Conservation (phyloP, 1,139 yeast genomes). For the Taphrina pruni region DNA sequence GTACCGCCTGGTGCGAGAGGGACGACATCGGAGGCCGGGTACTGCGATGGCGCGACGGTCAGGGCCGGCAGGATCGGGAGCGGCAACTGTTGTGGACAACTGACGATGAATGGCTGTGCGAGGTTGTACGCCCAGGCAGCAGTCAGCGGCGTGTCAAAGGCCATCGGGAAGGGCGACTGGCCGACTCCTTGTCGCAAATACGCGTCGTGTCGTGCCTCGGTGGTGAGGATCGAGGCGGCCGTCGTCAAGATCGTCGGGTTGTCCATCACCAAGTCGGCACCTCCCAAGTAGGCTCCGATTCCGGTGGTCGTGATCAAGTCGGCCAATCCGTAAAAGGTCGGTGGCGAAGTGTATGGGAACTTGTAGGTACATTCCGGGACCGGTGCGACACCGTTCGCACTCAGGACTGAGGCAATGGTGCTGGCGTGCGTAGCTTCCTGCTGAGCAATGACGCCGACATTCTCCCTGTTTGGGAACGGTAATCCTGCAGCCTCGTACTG, state of each 20-base stretch:
- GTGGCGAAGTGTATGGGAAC: slow-evolving; percentile 41
- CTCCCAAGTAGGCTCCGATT: slow-evolving; percentile 45
- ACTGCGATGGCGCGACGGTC: slow-evolving; percentile 28
- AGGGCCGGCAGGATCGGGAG: slow-evolving; percentile 43
- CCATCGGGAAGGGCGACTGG: slow-evolving; percentile 38
- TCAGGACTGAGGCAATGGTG: slow-evolving; percentile 5
- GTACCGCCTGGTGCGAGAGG: slow-evolving; percentile 19
- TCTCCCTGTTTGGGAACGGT: slow-evolving; percentile 42
- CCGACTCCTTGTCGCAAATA: slow-evolving; percentile 38
- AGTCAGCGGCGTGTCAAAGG: slow-evolving; percentile 35
- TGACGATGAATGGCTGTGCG: slow-evolving; percentile 41
- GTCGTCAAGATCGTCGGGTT: slow-evolving; percentile 29
- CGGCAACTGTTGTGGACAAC: slow-evolving; percentile 43
- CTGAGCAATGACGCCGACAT: slow-evolving; percentile 42
- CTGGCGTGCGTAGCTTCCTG: slow-evolving; percentile 33
- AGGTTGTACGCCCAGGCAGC: slow-evolving; percentile 32
- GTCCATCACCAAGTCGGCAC: slow-evolving; percentile 23
- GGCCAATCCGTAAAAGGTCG: slow-evolving; percentile 44
- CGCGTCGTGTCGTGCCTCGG: slow-evolving; percentile 45
- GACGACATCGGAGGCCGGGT: slow-evolving; percentile 36
- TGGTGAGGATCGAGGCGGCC: slow-evolving; percentile 43
- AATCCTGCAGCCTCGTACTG: slow-evolving; percentile 43
- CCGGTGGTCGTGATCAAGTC: slow-evolving; percentile 30
- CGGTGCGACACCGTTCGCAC: slow-evolving; percentile 39
- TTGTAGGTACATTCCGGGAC: slow-evolving; percentile 44